A percentile compares a stretch with the other conserved stretches of the same genome.
Evolutionary conservation across 2,329 filamentous ascomycete genomes (phyloP).

Genomic region (Paecilomyces dactylethromorphus): DNA sequence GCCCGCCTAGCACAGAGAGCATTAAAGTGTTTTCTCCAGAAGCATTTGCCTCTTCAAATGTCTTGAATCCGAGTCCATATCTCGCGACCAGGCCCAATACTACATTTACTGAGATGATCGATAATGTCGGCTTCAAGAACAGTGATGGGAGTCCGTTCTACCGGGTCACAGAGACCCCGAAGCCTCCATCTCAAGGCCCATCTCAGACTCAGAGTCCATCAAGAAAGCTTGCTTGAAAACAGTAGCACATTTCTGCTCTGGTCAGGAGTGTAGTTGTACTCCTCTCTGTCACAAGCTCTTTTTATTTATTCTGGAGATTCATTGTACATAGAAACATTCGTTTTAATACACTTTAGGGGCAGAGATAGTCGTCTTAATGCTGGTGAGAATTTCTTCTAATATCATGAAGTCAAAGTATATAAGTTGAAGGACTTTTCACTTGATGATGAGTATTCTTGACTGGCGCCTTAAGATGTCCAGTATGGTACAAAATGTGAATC

Average conservation of each 20-base stretch:
- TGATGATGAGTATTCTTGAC: too few species aligned
- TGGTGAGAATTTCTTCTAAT: not conserved
- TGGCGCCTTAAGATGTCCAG: too few species aligned
- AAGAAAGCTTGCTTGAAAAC: not conserved
- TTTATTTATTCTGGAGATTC: not conserved
- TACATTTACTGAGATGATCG: conserved; percentile 32
- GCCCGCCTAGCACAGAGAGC: conserved; percentile 35
- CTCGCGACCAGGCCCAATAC: conserved; percentile 23
- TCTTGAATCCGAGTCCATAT: conserved; percentile 20
- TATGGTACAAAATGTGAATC: too few species aligned
- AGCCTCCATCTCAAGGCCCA: not conserved
- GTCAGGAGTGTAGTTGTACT: not conserved
- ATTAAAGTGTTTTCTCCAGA: conserved; percentile 42
- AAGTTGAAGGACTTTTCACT: too few species aligned
- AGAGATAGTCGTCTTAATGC: not conserved
- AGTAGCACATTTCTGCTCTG: too few species aligned
- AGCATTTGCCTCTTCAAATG: conserved; percentile 18
- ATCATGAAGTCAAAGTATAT: not conserved
- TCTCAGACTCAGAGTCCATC: not conserved
- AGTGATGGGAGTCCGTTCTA: conserved; percentile 20
- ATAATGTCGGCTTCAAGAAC: conserved; percentile 27
- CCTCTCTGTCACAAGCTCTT: not conserved
- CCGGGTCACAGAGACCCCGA: conserved; percentile 17
- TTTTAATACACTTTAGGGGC: not conserved
- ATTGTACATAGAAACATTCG: not conserved